phyloP scores from a whole-genome alignment of 768 basidiomycete species.

The Serendipita sp. region DNA sequence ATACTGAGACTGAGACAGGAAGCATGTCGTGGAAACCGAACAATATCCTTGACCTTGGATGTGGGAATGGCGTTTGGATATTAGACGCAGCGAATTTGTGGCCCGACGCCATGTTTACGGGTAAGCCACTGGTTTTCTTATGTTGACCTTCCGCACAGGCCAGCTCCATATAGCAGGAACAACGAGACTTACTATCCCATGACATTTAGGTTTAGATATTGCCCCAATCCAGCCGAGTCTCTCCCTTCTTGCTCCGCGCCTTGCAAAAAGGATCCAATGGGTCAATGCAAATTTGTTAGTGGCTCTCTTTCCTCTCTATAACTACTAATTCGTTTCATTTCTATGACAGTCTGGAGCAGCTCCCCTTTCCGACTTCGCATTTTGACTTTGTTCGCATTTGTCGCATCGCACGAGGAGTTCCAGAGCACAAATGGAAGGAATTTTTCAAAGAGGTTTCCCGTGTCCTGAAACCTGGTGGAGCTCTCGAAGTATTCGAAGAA shows the following conservation, averaged over 20 bases:
- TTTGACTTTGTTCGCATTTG: conserved; percentile 66
- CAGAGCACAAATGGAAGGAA: conserved; percentile 38
- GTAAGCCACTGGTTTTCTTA: conserved; percentile 21
- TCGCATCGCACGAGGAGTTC: conserved; percentile 56
- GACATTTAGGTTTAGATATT: conserved; percentile 40
- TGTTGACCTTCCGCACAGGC: neutral
- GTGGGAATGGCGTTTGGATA: conserved; percentile 64
- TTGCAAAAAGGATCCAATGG: conserved; percentile 51
- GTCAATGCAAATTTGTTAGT: conserved; percentile 57
- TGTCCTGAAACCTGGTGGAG: conserved; percentile 56
- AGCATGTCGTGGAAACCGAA: neutral
- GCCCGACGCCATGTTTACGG: conserved; percentile 50
- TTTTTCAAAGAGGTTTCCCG: conserved; percentile 35
- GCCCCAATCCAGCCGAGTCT: conserved; percentile 59
- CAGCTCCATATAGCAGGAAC: no score
- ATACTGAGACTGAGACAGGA: neutral
- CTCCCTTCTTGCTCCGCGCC: conserved; percentile 33
- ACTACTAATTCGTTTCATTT: neutral
- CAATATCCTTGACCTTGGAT: conserved; percentile 50
- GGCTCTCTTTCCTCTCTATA: neutral
- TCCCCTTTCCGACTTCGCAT: conserved; percentile 55
- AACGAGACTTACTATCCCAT: no score
- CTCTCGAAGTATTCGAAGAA: conserved; percentile 60
- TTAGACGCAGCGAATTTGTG: conserved; percentile 45
- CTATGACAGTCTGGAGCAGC: conserved; percentile 37